phyloP scores from a whole-genome alignment of 352 stramenopile species.

The Phytophthora niederhauseri region DNA sequence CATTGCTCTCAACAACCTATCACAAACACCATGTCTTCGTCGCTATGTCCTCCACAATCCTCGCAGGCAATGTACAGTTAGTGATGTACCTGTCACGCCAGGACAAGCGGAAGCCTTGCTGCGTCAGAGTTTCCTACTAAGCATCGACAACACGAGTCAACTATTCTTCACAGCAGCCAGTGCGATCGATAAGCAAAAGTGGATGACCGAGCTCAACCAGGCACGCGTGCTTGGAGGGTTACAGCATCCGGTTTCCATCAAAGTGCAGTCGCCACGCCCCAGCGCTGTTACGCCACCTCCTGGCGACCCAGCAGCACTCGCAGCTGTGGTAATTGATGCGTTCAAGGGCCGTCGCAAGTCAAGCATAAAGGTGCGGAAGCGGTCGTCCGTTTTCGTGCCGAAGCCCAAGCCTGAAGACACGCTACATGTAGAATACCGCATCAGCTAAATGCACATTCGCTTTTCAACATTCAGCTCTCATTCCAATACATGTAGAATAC shows the following conservation, averaged over 20 bases:
- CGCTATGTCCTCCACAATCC: slow-evolving; percentile 30
- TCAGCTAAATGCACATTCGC: slow-evolving; percentile 21
- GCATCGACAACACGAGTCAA: slow-evolving; percentile 14
- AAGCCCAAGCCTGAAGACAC: slow-evolving; percentile 19
- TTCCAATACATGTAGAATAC: no score
- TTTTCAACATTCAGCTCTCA: background rate
- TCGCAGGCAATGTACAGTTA: slow-evolving; percentile 13
- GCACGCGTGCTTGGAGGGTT: slow-evolving; percentile 20
- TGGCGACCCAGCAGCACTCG: slow-evolving; percentile 10
- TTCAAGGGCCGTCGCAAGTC: slow-evolving; percentile 21
- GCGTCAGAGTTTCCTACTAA: slow-evolving; percentile 48
- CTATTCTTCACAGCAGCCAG: slow-evolving; percentile 52
- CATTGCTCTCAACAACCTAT: slow-evolving; percentile 29
- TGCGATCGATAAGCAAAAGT: slow-evolving; percentile 50
- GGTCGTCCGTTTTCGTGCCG: slow-evolving; percentile 24
- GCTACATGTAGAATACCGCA: slow-evolving; percentile 57
- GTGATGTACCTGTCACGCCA: slow-evolving; percentile 20
- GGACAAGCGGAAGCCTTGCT: slow-evolving; percentile 32
- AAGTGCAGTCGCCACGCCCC: slow-evolving; percentile 18
- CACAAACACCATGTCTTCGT: slow-evolving; percentile 5
- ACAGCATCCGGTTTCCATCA: slow-evolving; percentile 23
- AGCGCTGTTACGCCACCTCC: slow-evolving; percentile 5
- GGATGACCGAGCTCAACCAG: slow-evolving; percentile 46
- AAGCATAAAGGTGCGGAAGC: slow-evolving; percentile 15
- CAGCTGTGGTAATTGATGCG: slow-evolving; percentile 24